Base-by-base conservation (phyloP, 1,139 yeast species). In the Blastobotrys petasosporus region DNA sequence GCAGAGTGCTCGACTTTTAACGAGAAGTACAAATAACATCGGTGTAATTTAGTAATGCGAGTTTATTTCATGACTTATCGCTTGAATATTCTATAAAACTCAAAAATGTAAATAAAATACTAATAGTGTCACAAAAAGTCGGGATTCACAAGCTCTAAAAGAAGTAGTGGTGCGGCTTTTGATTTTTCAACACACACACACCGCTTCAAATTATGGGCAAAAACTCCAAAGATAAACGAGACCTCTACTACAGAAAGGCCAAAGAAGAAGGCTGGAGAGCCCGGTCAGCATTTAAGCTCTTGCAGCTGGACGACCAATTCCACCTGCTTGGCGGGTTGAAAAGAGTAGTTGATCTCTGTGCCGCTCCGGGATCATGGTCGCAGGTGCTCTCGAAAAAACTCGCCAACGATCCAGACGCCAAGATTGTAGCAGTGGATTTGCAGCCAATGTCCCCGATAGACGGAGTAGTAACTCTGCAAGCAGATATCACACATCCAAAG, bases 301-400 rank as follows among this genome's bases (percentile, higher is more conserved):
- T 92, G 8, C 98, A 92, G 63, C 69, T 92, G 38, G 84, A 92
- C 60, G 95, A 90, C 48, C 90, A 90, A 63, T 92, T 92, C 63
- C 82, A 83, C 54, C 73, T 92, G 10, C 84, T 92, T 57, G 74
- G 80, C 45, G 85, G 79, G 32, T 78, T 87, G 33, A 73, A 73
- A 39, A 71, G 96, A 55, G 98, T 92, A 5, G 98, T 92, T 8
- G 98, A 92, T 67, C 73, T 92, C 36, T 92, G 98, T 73, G 98
- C 98, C 15, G 98, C 98, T 3, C 98, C 98, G 1, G 98, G 98
- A 1, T 87, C 97, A 3, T 92, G 98, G 98, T 85, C 95, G 1
- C 98, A 92, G 62, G 98, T 92, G 1, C 74, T 92, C n/a, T 79
- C 94, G 8, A 44, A 51, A 30, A 44, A 48, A 11, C 48, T 57